These are phyloP conservation scores for Penicillium verrucosum DNA, from an alignment of 2,329 filamentous ascomycete genomes.

Conservation along the genomic window DNA sequence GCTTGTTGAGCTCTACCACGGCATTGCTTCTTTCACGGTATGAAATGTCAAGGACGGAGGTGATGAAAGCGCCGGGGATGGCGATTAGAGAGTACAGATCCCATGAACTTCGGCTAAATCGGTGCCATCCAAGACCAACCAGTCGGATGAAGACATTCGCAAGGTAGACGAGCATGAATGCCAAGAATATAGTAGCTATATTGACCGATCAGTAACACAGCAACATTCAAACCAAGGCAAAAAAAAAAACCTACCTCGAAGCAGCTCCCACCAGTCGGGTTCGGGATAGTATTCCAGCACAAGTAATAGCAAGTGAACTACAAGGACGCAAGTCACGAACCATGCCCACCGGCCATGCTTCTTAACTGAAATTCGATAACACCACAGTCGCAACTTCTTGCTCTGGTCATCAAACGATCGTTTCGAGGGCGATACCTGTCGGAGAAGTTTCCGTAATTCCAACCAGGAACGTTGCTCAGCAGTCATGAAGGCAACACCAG, in stretches of 20 bases:
- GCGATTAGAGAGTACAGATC: slow-evolving; percentile 82
- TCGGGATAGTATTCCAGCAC: slow-evolving; percentile 83
- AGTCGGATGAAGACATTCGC: slow-evolving; percentile 80
- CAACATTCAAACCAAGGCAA: not conserved
- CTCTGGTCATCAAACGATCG: slow-evolving; percentile 76
- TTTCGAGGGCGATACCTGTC: slow-evolving; percentile 93
- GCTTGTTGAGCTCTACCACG: slow-evolving; percentile 85
- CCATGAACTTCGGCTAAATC: slow-evolving; percentile 92
- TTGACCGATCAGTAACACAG: slow-evolving; percentile 19
- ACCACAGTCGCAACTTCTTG: slow-evolving; percentile 84
- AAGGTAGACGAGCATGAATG: slow-evolving; percentile 77
- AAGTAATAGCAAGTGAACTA: slow-evolving; percentile 78
- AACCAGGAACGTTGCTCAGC: slow-evolving; percentile 96
- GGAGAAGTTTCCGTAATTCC: slow-evolving; percentile 83
- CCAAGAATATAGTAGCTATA: slow-evolving; percentile 69
- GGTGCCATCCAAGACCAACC: slow-evolving; percentile 82
- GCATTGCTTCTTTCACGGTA: slow-evolving; percentile 47
- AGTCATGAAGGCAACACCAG: slow-evolving; percentile 91
- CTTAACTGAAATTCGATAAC: slow-evolving; percentile 87
- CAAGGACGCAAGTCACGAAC: slow-evolving; percentile 72
- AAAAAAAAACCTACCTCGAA: slow-evolving; percentile 51
- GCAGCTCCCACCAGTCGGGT: slow-evolving; percentile 64
- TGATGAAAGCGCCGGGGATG: slow-evolving; percentile 75
- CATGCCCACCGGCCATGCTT: slow-evolving; percentile 92
- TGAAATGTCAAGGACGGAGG: slow-evolving; percentile 70